Percentiles rank a stretch among this genome's conserved stretches.
phyloP scores from a whole-genome alignment of 257 asterid species.

The Jacaranda mimosifolia region DNA sequence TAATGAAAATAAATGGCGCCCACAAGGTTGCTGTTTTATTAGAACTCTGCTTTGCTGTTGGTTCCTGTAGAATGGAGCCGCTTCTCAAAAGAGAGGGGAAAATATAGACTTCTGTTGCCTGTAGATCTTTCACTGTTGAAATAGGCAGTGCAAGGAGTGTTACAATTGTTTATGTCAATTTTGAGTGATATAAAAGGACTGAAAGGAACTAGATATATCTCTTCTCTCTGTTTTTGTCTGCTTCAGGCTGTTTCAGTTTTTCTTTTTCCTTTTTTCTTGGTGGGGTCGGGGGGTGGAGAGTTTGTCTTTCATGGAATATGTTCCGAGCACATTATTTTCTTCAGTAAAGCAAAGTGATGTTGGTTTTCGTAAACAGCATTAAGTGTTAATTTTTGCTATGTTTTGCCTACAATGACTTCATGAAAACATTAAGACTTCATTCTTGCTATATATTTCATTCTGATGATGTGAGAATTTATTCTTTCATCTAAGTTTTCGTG shows the following conservation, averaged over 20 bases:
- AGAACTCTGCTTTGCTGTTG: not conserved
- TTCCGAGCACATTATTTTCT: not conserved
- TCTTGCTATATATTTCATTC: constrained; percentile 11
- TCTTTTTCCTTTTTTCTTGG: no score
- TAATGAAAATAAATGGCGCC: not conserved
- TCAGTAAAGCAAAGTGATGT: not conserved
- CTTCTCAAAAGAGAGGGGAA: not conserved
- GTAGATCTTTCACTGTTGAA: not conserved
- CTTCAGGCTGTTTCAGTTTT: constrained; percentile 9
- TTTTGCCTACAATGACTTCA: not conserved
- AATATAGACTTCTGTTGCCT: not conserved
- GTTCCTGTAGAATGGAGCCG: not conserved
- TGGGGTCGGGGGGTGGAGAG: not conserved
- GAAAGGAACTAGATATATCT: not conserved
- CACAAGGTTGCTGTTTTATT: not conserved
- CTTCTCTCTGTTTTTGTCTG: constrained; percentile 1
- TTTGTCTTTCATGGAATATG: not conserved
- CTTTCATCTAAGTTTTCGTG: not conserved
- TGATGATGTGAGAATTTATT: not conserved
- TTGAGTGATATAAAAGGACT: not conserved
- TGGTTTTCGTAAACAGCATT: not conserved
- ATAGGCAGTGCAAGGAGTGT: not conserved
- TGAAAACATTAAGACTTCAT: not conserved
- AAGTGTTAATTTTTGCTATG: not conserved
- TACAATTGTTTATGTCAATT: not conserved